Conservation (phyloP, 2,329 filamentous ascomycete genomes). For the Neofusicoccum umdonicola region DNA sequence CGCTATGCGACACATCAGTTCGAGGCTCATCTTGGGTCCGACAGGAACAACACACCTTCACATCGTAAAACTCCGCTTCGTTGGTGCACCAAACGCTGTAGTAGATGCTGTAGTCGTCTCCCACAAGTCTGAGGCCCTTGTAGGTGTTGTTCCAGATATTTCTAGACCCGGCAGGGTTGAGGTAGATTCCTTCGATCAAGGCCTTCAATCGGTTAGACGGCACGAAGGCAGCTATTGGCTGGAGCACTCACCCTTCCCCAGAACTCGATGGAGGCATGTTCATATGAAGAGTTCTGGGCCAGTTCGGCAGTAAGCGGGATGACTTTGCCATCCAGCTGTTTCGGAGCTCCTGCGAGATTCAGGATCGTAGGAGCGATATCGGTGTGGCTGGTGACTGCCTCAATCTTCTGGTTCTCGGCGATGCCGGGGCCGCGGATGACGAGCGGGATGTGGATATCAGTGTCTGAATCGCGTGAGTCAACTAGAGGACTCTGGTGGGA, state of each 20-base stretch:
- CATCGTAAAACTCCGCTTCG: slow-evolving; percentile 65
- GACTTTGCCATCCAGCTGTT: slow-evolving; percentile 35
- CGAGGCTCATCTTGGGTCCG: neutral
- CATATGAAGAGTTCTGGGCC: slow-evolving; percentile 21
- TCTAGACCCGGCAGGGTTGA: neutral
- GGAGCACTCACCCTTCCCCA: slow-evolving; percentile 31
- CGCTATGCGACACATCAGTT: neutral
- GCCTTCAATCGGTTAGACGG: neutral
- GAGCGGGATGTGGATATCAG: slow-evolving; percentile 40
- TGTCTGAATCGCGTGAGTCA: neutral
- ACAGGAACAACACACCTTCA: slow-evolving; percentile 46
- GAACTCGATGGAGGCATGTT: slow-evolving; percentile 42
- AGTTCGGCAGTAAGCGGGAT: slow-evolving; percentile 32
- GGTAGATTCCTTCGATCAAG: slow-evolving; percentile 1
- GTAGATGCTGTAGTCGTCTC: slow-evolving; percentile 57
- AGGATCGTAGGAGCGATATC: slow-evolving; percentile 42
- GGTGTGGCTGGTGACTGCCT: slow-evolving; percentile 39
- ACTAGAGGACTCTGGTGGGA: too few relatives aligned
- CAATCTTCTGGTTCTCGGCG: slow-evolving; percentile 25
- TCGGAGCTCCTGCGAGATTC: slow-evolving; percentile 26
- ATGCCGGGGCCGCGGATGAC: slow-evolving; percentile 39
- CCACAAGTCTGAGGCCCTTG: slow-evolving; percentile 58
- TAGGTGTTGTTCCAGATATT: slow-evolving; percentile 55
- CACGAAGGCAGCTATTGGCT: too few relatives aligned
- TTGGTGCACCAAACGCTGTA: slow-evolving; percentile 70